Evolutionary conservation across 2,329 filamentous ascomycete species (phyloP), one percentile per base, ranked within the genome.

Genomic region (Elsinoe perseae): DNA sequence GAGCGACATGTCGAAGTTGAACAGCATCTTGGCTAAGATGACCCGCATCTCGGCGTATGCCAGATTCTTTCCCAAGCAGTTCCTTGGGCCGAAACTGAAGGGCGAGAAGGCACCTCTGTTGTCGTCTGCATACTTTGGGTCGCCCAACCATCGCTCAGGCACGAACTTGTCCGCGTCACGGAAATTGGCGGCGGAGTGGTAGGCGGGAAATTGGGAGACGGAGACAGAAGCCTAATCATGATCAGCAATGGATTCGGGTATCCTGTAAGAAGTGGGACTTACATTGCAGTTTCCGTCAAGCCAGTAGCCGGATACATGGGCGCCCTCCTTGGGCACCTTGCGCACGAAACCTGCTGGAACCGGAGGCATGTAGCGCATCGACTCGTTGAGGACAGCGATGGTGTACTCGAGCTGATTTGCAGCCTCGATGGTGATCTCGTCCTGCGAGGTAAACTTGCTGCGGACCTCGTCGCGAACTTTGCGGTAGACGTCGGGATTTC

Each of bases 361-460:
- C 0, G 75, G 74, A 1, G 75, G 74, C 60, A 73, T 74, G 53
- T 75, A 70, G 6, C 76, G 67, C 4, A 78, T 64, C 1, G 68
- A 72, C 63, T 79, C 76, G 54, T 74, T 70, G 10, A 77, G 66
- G 56, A 73, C 73, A 3, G 75, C 75, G 36, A 72, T 67, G 57
- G 77, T 65, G 59, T 76, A 78, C 1, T 62, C 56, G 6, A 62
- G 56, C 34, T 57, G 60, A 28, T 58, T 63, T 25, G 64, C 54
- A 6, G 57, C 59, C 4, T 61, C 58, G 16, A 66, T 56, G 12
- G 58, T 66, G 40, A 68, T 66, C 8, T 66, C 64, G 3, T 56
- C 59, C 43, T 64, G 62, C 8, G 59, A 63, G 6, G 52, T 59
- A 61, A 78, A 78, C 0, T 67, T 56, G 2, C 60, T 56, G 2